A percentile compares a stretch with the other conserved stretches of the same genome.
Conservation (phyloP, 768 basidiomycete genomes). For the Lactarius akahatsu region DNA sequence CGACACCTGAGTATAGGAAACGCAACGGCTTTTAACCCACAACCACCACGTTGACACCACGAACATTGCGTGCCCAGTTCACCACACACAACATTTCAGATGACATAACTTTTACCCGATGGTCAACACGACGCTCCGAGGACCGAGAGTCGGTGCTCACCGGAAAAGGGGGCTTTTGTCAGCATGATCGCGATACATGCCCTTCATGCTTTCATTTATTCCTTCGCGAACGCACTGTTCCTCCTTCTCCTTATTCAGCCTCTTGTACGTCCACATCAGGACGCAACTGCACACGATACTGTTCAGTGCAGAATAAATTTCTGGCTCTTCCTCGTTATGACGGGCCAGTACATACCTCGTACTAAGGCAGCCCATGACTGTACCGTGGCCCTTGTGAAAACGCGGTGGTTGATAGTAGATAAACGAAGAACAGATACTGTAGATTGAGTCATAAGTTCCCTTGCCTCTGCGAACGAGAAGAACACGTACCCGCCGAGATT, state of each 20-base stretch:
- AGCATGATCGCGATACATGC: slow-evolving; percentile 50
- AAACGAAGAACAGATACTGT: slow-evolving; percentile 45
- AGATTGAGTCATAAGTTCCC: not conserved
- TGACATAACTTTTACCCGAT: too few relatives aligned
- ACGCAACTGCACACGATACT: slow-evolving; percentile 45
- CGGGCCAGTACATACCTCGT: slow-evolving; percentile 26
- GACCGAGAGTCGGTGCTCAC: slow-evolving; percentile 31
- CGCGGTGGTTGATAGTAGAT: slow-evolving; percentile 42
- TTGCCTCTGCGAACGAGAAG: slow-evolving; percentile 33
- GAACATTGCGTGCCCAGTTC: too few relatives aligned
- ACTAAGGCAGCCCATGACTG: slow-evolving; percentile 38
- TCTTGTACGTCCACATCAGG: slow-evolving; percentile 50
- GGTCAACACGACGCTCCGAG: too few relatives aligned
- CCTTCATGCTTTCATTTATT: slow-evolving; percentile 42
- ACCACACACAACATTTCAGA: too few relatives aligned
- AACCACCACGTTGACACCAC: too few relatives aligned
- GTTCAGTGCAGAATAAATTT: slow-evolving; percentile 19
- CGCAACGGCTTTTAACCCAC: too few relatives aligned
- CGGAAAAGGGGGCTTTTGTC: slow-evolving; percentile 58
- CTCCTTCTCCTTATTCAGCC: slow-evolving; percentile 51
- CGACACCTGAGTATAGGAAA: too few relatives aligned
- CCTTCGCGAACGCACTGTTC: slow-evolving; percentile 44
- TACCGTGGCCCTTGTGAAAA: slow-evolving; percentile 41
- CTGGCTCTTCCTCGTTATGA: not conserved
- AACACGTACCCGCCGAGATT: slow-evolving; percentile 51